A percentile compares a stretch with the other conserved stretches of the same genome.
These are phyloP conservation scores for Davidsoniella eucalypti DNA, from an alignment of 2,329 filamentous ascomycete genomes.

Conservation along the genomic window DNA sequence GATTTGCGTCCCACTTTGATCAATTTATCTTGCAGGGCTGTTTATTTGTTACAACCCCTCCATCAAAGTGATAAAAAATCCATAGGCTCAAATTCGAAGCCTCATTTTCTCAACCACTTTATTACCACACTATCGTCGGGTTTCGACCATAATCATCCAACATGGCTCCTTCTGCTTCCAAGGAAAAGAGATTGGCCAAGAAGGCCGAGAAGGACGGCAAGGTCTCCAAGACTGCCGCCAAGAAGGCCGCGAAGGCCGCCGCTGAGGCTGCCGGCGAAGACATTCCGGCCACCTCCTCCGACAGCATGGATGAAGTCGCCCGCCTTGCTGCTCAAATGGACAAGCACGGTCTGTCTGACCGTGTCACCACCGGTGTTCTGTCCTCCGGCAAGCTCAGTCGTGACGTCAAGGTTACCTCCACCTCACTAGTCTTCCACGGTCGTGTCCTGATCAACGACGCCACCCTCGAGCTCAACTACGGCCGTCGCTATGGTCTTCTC, in stretches of 20 bases:
- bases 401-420: constrained; percentile 93
- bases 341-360: constrained; percentile 87
- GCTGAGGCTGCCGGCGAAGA: constrained; percentile 49
- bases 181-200: constrained; percentile 57
- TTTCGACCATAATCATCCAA: constrained; percentile 20
- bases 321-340: constrained; percentile 87
- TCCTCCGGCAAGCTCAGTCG: constrained; percentile 69
- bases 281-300: constrained; percentile 50
- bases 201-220: constrained; percentile 61
- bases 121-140: constrained; percentile 12
- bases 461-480: constrained; percentile 82
- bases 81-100: constrained; percentile 5
- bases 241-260: constrained; percentile 49
- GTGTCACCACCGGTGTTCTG: constrained; percentile 94
- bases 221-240: constrained; percentile 48
- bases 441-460: constrained; percentile 90
- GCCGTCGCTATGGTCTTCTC: constrained; percentile 81
- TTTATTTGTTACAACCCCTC: constrained; percentile 9
- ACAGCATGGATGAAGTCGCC: constrained; percentile 67
- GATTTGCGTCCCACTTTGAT: constrained; percentile 7
- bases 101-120: constrained; percentile 11
- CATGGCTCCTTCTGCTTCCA: constrained; percentile 50
- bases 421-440: constrained; percentile 92
- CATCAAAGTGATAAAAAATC: neutral
- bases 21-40: constrained; percentile 8